Evolutionary conservation across 1,139 yeast genomes (phyloP), one percentile per base, ranked within the genome.

Genomic region (Lipomyces yarrowii): DNA sequence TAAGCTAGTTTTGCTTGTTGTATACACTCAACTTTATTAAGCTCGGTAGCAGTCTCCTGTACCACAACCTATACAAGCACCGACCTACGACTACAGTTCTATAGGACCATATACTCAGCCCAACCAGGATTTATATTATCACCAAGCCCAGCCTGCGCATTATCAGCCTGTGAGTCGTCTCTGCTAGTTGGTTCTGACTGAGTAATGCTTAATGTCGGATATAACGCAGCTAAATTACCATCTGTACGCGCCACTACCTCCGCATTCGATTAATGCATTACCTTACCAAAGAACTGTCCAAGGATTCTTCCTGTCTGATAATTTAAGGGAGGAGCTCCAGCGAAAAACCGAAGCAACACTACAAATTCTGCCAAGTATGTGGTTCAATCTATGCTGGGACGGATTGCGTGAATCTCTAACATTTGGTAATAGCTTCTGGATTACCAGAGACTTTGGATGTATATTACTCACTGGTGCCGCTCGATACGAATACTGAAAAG

Each of bases 241-340:
- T 77, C 78, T 92, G 60, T 93, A 93, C 77, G 96, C 98, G 0
- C 98, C 98, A 1, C 85, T 86, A 23, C 91, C 96, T 2, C 96
- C 96, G 3, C 93, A 93, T 35, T 86, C 90, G 70, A 77, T 86
- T 67, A 81, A 83, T 23, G 78, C 89, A 69, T 83, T 85, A 56
- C 85, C 90, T 1, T 86, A 91, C 75, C 93, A 91, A 77, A 84
- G 91, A 60, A 86, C 85, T 55, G 85, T 88, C 3, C 85, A 85
- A 67, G 85, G 84, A 69, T 82, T 93, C 76, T 93, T 92, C 75
- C 84, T 93, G 21, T 86, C 92, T 3, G 86, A 86, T 72, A 84
- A 89, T 59, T 75, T 93, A 62, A 83, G 98, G 71, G 94, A 90
- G 74, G 79, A 83, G 8, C 80, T 94, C 59, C 90, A 88, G 67